phyloP scores from a whole-genome alignment of 208 protist species.

The Crithidia brevicula region DNA sequence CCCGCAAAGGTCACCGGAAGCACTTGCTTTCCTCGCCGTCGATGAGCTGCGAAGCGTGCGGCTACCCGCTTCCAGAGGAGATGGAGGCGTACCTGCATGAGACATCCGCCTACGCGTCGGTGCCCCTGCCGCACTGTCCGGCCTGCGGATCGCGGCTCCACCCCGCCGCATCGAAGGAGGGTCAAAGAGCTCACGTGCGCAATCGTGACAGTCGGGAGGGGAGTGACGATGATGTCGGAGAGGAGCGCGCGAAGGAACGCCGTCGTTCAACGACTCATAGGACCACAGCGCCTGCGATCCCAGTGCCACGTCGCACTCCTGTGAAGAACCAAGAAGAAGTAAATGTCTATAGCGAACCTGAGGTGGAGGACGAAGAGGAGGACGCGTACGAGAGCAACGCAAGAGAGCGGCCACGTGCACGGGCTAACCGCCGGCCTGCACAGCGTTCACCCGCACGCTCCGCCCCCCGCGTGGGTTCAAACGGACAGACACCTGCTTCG shows the following conservation, averaged over 20 bases:
- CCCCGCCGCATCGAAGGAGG: background rate
- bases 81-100: constrained; percentile 16
- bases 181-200: background rate
- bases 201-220: background rate
- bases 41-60: constrained; percentile 14
- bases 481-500: too few species aligned
- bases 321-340: constrained; percentile 6
- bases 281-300: background rate
- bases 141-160: constrained; percentile 13
- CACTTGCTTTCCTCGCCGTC: background rate
- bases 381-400: too few species aligned
- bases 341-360: constrained; percentile 18
- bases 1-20: background rate
- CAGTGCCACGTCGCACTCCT: background rate
- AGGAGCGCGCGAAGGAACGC: too few species aligned
- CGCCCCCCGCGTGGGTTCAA: too few species aligned
- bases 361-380: background rate
- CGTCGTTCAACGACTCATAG: background rate
- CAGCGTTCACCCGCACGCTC: too few species aligned
- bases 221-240: background rate
- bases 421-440: too few species aligned
- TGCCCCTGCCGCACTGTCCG: constrained; percentile 24
- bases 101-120: constrained; percentile 13
- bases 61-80: constrained; percentile 22
- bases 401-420: too few species aligned